Evolutionary conservation across 192 early-diverging fungal species (phyloP), one percentile per base, ranked within the genome.

Genomic region (Coemansia brasiliensis): DNA sequence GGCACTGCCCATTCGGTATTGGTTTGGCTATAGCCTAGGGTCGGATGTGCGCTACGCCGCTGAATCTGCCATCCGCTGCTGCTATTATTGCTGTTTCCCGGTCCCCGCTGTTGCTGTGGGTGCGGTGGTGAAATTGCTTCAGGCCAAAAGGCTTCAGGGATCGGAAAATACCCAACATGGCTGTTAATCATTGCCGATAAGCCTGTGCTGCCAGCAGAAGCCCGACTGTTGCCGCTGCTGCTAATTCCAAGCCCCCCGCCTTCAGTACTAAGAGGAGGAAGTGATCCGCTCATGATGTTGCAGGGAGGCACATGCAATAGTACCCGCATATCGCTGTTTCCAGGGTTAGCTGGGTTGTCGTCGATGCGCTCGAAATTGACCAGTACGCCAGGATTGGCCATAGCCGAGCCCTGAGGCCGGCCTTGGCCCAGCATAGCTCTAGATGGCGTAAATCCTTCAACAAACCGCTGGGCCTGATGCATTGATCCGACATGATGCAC

Each of bases 101-200:
- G 52, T 1, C 20, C 16, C 18, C 53, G 58, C 54, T 42, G 27
- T 24, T 46, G 18, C 51, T 35, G 46, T n/a, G n/a, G n/a, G n/a
- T n/a, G n/a, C 10, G 64, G 73, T 38, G 73, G 55, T 15, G 7
- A 29, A 42, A 76, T 69, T 3, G 59, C 38, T 22, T 85, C 83
- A 2, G 85, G 83, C 88, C 87, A 88, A 69, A 83, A 93, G 16
- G 85, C 46, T 52, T 92, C 89, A 3, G 89, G 89, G 8, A 92
- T 85, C 4, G 89, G 89, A 69, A 91, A 90, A 56, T 85, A 78
- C 12, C 79, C 80, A 5, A 81, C 29, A 12, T 82, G 67, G 3
- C 67, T 71, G 27, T 52, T 59, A 45, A 73, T 63, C 50, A 79
- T 45, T 20, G 76, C 76, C 3, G 57, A 35, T 10, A 73, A 59